These are phyloP conservation scores for Primulina eburnea DNA, from an alignment of 257 asterid species.

Conservation along the genomic window DNA sequence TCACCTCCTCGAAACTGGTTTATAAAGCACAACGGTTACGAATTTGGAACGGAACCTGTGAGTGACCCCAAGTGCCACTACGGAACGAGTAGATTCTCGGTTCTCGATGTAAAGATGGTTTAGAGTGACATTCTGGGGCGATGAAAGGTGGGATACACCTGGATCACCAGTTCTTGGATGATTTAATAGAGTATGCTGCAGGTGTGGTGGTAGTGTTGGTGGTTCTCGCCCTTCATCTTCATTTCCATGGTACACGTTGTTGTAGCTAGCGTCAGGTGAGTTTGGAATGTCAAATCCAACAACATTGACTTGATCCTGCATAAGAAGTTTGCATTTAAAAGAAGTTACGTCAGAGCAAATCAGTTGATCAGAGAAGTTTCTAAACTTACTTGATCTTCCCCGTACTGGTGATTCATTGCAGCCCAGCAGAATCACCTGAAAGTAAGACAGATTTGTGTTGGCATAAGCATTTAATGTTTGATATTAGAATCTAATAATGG, in stretches of 20 bases:
- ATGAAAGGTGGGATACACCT: slow-evolving; percentile 42
- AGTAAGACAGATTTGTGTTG: slow-evolving; percentile 5
- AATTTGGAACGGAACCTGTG: slow-evolving; percentile 85
- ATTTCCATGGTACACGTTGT: slow-evolving; percentile 51
- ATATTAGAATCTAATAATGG: neutral
- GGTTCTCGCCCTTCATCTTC: slow-evolving; percentile 90
- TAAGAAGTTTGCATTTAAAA: slow-evolving; percentile 2
- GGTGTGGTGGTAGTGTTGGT: slow-evolving; percentile 69
- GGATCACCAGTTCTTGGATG: slow-evolving; percentile 41
- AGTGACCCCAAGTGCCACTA: slow-evolving; percentile 79
- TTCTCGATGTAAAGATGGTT: slow-evolving; percentile 90
- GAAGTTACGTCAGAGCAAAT: neutral
- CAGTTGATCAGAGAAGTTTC: neutral
- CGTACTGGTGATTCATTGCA: slow-evolving; percentile 55
- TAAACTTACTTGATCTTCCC: slow-evolving; percentile 59
- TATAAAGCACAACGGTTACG: slow-evolving; percentile 84
- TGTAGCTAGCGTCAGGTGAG: slow-evolving; percentile 89
- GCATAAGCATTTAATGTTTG: neutral
- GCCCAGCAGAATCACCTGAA: slow-evolving; percentile 29
- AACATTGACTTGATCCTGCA: slow-evolving; percentile 75
- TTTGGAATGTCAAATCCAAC: slow-evolving; percentile 76
- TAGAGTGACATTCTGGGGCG: slow-evolving; percentile 69
- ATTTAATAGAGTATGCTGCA: slow-evolving; percentile 66
- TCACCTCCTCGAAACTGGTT: slow-evolving; percentile 83
- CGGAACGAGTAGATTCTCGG: slow-evolving; percentile 60